phyloP scores from a whole-genome alignment of 352 stramenopile species.

The Blastocystis sp. region DNA sequence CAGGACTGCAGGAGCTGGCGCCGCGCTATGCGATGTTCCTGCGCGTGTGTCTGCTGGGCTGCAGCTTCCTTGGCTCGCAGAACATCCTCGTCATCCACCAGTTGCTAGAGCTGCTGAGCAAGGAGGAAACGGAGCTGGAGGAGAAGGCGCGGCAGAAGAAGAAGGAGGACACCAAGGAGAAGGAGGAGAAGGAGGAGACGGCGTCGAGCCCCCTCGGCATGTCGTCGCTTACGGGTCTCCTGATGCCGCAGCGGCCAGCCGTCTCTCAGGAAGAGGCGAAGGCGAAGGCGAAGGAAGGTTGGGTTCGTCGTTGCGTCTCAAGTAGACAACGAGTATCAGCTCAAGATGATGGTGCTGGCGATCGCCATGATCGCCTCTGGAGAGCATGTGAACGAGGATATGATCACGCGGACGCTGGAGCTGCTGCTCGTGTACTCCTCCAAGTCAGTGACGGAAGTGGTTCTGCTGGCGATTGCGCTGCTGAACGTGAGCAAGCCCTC shows the following conservation, averaged over 20 bases:
- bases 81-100: slow-evolving; percentile 35
- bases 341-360: slow-evolving; percentile 48
- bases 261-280: neutral
- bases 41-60: neutral
- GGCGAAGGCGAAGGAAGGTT: neutral
- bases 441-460: slow-evolving; percentile 17
- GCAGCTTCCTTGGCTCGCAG: slow-evolving; percentile 4
- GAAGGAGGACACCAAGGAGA: neutral
- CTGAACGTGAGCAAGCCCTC: neutral
- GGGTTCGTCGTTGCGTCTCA: neutral
- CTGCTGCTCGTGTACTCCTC: slow-evolving; percentile 15
- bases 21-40: neutral
- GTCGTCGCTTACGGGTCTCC: neutral
- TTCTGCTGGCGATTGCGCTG: slow-evolving; percentile 35
- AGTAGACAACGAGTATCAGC: slow-evolving; percentile 5
- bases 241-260: neutral
- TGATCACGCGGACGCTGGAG: slow-evolving; percentile 41
- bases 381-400: slow-evolving; percentile 23
- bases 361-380: slow-evolving; percentile 29
- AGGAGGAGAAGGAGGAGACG: neutral
- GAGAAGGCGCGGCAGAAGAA: neutral
- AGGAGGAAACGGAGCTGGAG: neutral
- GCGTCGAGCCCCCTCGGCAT: neutral
- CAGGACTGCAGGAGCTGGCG: neutral
- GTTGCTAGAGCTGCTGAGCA: neutral